Base-by-base conservation (phyloP, 306 rosid species). In the Benincasa hispida region DNA sequence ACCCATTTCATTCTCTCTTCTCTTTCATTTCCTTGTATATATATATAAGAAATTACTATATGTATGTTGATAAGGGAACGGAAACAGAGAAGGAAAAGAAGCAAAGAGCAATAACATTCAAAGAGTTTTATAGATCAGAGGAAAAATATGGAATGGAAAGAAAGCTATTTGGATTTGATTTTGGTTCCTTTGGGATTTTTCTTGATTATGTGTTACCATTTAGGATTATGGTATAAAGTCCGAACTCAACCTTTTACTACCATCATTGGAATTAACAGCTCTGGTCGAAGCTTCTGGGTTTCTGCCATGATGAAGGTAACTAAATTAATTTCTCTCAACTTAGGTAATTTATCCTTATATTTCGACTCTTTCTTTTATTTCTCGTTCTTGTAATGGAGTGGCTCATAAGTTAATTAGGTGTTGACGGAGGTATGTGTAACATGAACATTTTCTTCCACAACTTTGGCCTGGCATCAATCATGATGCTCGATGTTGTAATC, bases 241-340 rank as follows among this genome's bases (percentile, higher is more conserved):
- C 56, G 91, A 60, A 90, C 84, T 28, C 87, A 84, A 5, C 96
- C 99, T 0, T 83, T 85, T 67, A 82, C 84, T 14, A 94, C 98
- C 66, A 87, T 89, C 80, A 87, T 92, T 72, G 99, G 93, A 74
- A 92, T 87, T 82, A 94, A 94, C 68, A 86, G 90, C 56, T 78
- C n/a, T 55, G 99, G 96, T 9, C 69, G 99, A 55, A 61, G 96
- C 19, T 86, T 86, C 39, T 94, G 99, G 99, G 96, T 94, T 83
- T 55, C 87, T 50, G 79, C 91, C 55, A 89, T 92, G 59, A 82
- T 92, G 78, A 89, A 90, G 98, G 99, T 91, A 83, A 2, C 8
- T n/a, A n/a, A 6, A 6, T 39, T 39, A 6, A 6, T 39, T 39
- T 39, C 41, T 37, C 8, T n/a, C n/a, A n/a, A n/a, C n/a, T n/a